Base-by-base conservation (phyloP, 2,329 filamentous ascomycete genomes). In the Exophiala sp. region DNA sequence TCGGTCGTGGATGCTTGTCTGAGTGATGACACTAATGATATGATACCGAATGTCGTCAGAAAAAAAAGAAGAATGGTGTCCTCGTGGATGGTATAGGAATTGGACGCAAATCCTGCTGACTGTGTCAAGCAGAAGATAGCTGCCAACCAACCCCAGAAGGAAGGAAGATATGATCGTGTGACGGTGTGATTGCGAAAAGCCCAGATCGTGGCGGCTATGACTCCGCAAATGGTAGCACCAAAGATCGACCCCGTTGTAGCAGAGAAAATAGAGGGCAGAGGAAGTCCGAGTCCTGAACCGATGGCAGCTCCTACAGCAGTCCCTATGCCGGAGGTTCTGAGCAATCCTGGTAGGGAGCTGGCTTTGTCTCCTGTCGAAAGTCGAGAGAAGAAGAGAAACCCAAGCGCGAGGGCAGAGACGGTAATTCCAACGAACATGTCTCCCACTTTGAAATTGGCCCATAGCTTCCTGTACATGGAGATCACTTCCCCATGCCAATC, bases 31-130 rank as follows among this genome's bases (percentile, higher is more conserved):
- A 88, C 68, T 10, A 85, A 78, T 29, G 85, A 80, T n/a, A 84
- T 75, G 5, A 89, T 68, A 23, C 89, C 90, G 64, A 97, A 96
- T 0, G 90, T 93, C 1, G 82, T 81, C 51, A 96, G 79, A 70
- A 97, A 91, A 71, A 95, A 95, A 2, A 95, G 75, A 3, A 95
- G 77, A 48, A 96, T 96, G 11, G 88, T 86, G 63, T 98, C 93
- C 70, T 98, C 93, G 90, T 93, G 98, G 58, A 98, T 95, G 0
- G 91, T 97, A 69, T 90, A 98, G 0, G 93, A 98, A 69, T 98
- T 98, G 2, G 93, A 93, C 0, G 91, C 91, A 66, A 97, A 98
- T 6, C 93, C 91, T 44, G 87, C 73, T n/a, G 89, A 94, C 63
- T 95, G 88, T 54, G 85, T 82, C n/a, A 89, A 67, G 0, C 89